These are phyloP conservation scores for Wallemia ichthyophaga DNA, from an alignment of 1,284 basidiomycete species.

Conservation along the genomic window DNA sequence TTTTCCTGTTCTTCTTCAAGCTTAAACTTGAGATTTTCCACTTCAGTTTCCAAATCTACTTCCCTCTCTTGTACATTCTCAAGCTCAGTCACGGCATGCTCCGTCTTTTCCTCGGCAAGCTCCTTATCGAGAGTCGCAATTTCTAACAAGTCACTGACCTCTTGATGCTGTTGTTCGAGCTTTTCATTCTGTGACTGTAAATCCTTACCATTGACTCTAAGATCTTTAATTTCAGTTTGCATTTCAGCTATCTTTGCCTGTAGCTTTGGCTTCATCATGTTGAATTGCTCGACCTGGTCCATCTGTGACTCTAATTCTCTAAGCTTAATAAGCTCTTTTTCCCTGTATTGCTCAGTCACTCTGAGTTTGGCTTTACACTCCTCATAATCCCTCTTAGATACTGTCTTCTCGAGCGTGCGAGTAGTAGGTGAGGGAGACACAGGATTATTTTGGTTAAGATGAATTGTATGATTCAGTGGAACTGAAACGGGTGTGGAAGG, in stretches of 20 bases:
- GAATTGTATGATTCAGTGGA: not conserved
- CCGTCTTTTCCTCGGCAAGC: constrained; percentile 77
- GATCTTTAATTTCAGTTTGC: constrained; percentile 39
- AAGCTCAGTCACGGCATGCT: constrained; percentile 42
- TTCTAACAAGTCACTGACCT: constrained; percentile 65
- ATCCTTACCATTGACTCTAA: constrained; percentile 34
- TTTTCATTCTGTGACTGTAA: constrained; percentile 28
- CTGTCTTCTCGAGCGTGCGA: constrained; percentile 1
- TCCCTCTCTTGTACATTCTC: constrained; percentile 44
- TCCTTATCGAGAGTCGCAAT: constrained; percentile 89
- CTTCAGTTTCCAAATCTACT: constrained; percentile 55
- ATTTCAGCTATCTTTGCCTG: constrained; percentile 56
- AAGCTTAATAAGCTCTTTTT: constrained; percentile 54
- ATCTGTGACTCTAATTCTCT: constrained; percentile 58
- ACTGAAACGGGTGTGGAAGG: not conserved
- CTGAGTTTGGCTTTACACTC: constrained; percentile 56
- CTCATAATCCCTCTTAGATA: constrained; percentile 30
- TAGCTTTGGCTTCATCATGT: constrained; percentile 56
- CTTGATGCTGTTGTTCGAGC: constrained; percentile 31
- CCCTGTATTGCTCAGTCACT: constrained; percentile 53
- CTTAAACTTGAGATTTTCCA: constrained; percentile 32
- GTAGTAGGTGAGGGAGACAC: constrained; percentile 2
- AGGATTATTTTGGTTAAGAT: not conserved
- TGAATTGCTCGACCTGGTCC: constrained; percentile 51
- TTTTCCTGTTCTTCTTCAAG: not conserved